These are phyloP conservation scores for Tetrahymena thermophila DNA, from an alignment of 73 alveolate genomes.

Conservation along the genomic window DNA sequence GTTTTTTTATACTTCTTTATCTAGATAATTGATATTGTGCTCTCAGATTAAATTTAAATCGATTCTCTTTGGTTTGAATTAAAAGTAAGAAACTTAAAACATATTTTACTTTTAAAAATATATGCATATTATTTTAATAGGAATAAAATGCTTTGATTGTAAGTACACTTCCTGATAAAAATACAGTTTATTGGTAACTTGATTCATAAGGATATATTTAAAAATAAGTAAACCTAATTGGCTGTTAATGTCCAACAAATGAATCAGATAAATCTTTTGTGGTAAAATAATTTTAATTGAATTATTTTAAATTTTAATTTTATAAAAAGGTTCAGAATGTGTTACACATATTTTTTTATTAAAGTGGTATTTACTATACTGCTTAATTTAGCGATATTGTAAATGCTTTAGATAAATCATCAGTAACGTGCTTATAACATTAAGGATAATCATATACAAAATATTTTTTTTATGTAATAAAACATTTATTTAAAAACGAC, in stretches of 20 bases:
- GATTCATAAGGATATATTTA: neutral
- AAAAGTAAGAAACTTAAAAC: neutral
- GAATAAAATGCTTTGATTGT: neutral
- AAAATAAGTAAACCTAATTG: neutral
- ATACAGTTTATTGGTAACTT: neutral
- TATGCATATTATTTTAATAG: neutral
- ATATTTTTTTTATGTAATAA: neutral
- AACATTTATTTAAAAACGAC: neutral
- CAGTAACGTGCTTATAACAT: neutral
- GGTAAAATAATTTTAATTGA: neutral
- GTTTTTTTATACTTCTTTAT: too few species aligned
- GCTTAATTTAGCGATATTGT: neutral
- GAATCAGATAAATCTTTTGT: neutral
- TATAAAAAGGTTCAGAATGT: neutral
- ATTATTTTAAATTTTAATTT: too few species aligned
- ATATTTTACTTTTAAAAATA: neutral
- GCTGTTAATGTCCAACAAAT: neutral
- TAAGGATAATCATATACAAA: neutral
- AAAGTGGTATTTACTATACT: neutral
- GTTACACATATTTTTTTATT: neutral
- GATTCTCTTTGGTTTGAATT: neutral
- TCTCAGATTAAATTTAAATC: neutral
- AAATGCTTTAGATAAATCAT: neutral
- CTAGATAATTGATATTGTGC: neutral
- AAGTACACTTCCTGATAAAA: neutral